Evolutionary conservation across 1,284 basidiomycete genomes (phyloP).

Genomic region (Papiliotrema laurentii): DNA sequence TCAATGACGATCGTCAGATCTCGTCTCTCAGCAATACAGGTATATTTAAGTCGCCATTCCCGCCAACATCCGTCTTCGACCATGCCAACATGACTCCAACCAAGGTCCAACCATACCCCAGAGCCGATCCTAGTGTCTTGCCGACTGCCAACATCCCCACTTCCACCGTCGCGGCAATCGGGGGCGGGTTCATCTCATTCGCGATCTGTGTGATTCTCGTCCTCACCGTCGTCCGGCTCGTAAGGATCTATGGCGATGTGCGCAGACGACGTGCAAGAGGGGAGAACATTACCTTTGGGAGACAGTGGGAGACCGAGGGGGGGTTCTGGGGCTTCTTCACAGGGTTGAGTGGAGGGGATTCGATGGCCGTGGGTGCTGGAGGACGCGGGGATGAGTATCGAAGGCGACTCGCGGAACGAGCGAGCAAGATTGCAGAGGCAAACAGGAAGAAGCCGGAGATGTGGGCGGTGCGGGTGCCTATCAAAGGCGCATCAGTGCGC

Average conservation of each 20-base stretch:
- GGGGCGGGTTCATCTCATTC: conserved; percentile 23
- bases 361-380: conserved; percentile 6
- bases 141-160: conserved; percentile 13
- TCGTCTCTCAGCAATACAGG: too few species aligned
- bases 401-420: background rate
- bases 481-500: background rate
- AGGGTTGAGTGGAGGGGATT: background rate
- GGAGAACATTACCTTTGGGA: conserved; percentile 8
- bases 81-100: too few species aligned
- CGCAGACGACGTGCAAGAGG: background rate
- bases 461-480: conserved; percentile 6
- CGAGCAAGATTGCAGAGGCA: background rate
- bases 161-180: conserved; percentile 21
- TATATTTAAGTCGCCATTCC: too few species aligned
- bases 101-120: too few species aligned
- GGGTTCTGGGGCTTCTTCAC: conserved; percentile 17
- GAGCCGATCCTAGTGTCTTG: too few species aligned
- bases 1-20: too few species aligned
- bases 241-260: conserved; percentile 4
- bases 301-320: conserved; percentile 15
- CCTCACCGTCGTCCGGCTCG: conserved; percentile 9
- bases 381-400: background rate
- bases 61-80: too few species aligned
- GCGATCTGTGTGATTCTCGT: conserved; percentile 8
- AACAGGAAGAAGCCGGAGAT: conserved; percentile 5